phyloP scores from a whole-genome alignment of 139 green algal genomes.

The Coelastrella sp. region DNA sequence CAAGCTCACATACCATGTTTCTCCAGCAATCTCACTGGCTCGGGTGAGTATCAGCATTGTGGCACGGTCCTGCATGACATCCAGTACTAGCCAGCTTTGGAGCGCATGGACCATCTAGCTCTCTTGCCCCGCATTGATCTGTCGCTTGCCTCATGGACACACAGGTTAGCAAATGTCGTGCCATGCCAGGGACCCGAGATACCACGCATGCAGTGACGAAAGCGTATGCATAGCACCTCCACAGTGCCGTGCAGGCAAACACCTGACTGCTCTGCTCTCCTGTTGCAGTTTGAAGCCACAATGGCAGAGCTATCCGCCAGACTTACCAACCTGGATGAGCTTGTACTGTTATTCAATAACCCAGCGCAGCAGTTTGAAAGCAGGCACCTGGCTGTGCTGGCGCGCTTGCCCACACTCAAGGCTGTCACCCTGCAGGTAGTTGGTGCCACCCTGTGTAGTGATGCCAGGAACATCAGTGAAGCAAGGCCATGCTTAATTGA shows the following conservation, averaged over 20 bases:
- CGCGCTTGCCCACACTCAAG: background rate
- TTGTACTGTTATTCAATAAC: conserved; percentile 46
- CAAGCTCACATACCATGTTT: conserved; percentile 49
- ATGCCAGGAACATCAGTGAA: background rate
- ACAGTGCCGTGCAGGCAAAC: too few species aligned
- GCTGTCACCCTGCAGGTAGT: conserved; percentile 17
- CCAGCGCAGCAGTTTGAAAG: conserved; percentile 42
- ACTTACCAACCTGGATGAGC: conserved; percentile 25
- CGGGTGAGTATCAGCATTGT: too few species aligned
- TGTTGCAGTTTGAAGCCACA: conserved; percentile 40
- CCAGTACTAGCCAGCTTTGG: too few species aligned
- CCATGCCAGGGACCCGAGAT: too few species aligned
- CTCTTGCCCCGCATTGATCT: too few species aligned
- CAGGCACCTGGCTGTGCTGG: conserved; percentile 36
- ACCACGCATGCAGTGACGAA: too few species aligned
- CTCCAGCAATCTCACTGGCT: conserved; percentile 16
- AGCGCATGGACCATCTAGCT: too few species aligned
- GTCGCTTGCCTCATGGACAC: too few species aligned
- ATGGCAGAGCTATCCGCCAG: background rate
- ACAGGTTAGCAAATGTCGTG: too few species aligned
- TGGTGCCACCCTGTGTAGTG: background rate
- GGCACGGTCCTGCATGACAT: too few species aligned
- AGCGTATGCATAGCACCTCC: too few species aligned
- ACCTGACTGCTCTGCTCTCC: too few species aligned
- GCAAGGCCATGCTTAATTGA: background rate